Evolutionary conservation across 2,329 filamentous ascomycete species (phyloP), one percentile per base, ranked within the genome.

Genomic region (Penicillium sp.): DNA sequence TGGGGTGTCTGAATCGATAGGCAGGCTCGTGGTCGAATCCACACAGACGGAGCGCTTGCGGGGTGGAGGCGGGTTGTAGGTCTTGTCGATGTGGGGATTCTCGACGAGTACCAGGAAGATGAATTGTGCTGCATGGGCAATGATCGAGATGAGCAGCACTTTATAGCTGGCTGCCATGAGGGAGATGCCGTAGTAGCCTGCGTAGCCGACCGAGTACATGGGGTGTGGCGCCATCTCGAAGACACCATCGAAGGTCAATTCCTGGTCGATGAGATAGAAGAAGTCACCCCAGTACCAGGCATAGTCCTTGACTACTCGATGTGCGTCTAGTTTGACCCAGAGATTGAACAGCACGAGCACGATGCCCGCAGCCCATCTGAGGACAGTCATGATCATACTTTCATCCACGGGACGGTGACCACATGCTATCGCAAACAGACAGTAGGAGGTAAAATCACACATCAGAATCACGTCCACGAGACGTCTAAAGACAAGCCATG

Each of bases 201-300:
- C 91, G 73, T 99, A 99, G 35, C 94, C 94, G 65, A 97, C 92
- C 49, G 92, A 96, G 76, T 97, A 97, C 92, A 97, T 97, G 57
- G 92, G 92, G 70, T 97, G 94, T 28, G 94, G 94, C 18, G 94
- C 94, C 87, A 99, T 95, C 76, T 99, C 94, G 70, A 97, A 99
- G 57, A 99, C 94, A 50, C 94, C 94, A 69, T 99, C 94, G 72
- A 99, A 99, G 44, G 92, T 97, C 70, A 99, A 80, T 68, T 96
- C 90, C 75, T 97, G 92, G 74, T 99, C 94, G 71, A 99, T 90
- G 67, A 99, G 86, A 74, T 91, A 99, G 80, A 97, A 99, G 76
- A 97, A 97, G 74, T 99, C 94, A 55, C 94, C 94, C 94, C 94
- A 99, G 75, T 97, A 99, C 94, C 94, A 99, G 25, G 94, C 94